Base-by-base conservation (phyloP, 2,329 filamentous ascomycete species). In the Emydomyces testavorans region DNA sequence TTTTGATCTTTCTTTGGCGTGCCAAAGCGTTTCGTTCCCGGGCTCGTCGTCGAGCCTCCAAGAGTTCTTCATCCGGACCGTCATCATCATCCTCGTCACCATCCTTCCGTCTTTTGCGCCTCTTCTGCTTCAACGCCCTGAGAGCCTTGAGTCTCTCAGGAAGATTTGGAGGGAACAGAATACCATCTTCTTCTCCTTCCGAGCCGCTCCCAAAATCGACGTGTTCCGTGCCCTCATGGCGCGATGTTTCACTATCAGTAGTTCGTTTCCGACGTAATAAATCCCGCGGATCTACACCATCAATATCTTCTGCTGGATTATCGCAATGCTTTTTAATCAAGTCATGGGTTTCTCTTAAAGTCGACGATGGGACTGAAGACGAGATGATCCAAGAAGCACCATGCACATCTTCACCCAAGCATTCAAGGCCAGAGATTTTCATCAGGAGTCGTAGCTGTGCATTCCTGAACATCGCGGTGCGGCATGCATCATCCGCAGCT, bases 401-500 rank as follows among this genome's bases (percentile, higher is more conserved):
- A 0, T 77, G 74, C 2, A 85, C 81, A 59, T 94, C 85, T 35
- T 87, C 81, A 26, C 77, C 78, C 6, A 78, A 60, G 43, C 81
- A 74, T 57, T 83, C 74, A 52, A 93, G 77, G 0, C 84, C 85
- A 15, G 83, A 72, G 0, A 92, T 73, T 1, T 74, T 82, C 76
- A 96, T 83, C 2, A 98, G 75, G 1, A 96, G 78, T 28, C 89
- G 83, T 1, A 96, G 74, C 58, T 90, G 82, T 7, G 85, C 81
- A 64, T 96, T 93, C 61, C 87, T 93, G 71, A 93, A 93, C 66
- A 94, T 80, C 21, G 86, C 83, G 18, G 74, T 75, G 43, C 80
- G 79, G 34, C 80, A 78, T 41, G 77, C 73, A 38, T 84, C 78
- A 35, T 76, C 79, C 49, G 83, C 79, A 0, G 83, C 74, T 43